Percentiles rank a stretch among this genome's conserved stretches.
These are phyloP conservation scores for Oryza brachyantha DNA, from an alignment of 176 grass and related monocot genomes.

Conservation along the genomic window DNA sequence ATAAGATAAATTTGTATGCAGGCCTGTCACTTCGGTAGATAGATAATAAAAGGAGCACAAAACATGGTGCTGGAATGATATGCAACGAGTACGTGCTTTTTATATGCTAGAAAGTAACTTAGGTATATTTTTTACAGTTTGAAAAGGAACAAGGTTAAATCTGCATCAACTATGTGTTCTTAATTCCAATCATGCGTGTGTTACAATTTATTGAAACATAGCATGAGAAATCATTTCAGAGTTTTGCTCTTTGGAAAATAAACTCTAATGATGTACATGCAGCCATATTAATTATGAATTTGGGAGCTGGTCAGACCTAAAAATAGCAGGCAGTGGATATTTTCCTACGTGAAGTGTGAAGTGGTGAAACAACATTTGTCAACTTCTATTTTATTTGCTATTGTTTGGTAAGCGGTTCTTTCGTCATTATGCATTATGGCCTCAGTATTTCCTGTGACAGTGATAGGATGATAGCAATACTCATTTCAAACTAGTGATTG, in stretches of 20 bases:
- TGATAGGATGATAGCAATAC: background rate
- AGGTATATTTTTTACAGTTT: background rate
- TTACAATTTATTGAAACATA: background rate
- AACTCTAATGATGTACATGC: background rate
- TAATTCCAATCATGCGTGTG: background rate
- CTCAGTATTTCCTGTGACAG: background rate
- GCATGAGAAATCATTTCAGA: background rate
- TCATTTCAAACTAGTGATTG: background rate
- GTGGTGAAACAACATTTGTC: background rate
- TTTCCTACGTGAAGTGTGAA: background rate
- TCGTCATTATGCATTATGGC: constrained; percentile 13
- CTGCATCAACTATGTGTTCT: background rate
- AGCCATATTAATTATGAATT: background rate
- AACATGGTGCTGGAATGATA: background rate
- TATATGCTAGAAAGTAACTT: background rate
- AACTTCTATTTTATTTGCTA: constrained; percentile 3
- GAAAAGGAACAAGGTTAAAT: background rate
- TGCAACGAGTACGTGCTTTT: background rate
- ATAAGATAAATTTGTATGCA: background rate
- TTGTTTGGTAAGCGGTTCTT: background rate
- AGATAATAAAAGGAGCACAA: background rate
- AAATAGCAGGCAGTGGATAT: background rate
- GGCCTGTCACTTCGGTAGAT: background rate
- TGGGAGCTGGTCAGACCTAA: background rate
- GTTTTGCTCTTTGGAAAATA: background rate